Conservation (phyloP, 2,329 filamentous ascomycete species). For the Claviceps digitariae region DNA sequence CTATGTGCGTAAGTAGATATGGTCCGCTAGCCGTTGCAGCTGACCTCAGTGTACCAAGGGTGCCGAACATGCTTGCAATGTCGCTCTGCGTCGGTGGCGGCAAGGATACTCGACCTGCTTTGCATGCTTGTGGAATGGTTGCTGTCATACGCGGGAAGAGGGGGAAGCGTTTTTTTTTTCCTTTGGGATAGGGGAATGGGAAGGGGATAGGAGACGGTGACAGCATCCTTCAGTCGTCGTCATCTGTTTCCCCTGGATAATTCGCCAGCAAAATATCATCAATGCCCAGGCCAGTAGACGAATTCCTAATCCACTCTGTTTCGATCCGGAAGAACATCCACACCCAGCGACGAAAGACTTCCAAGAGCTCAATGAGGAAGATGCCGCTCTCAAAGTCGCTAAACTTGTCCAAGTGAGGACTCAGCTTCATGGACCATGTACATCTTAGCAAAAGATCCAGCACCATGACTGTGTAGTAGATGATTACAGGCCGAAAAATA, state of each 20-base stretch:
- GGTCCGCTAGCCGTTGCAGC: not conserved
- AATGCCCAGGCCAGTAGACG: conserved; percentile 35
- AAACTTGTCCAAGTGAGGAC: conserved; percentile 67
- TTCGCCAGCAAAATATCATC: conserved; percentile 68
- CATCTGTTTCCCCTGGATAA: conserved; percentile 46
- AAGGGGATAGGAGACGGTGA: not conserved
- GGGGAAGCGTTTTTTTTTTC: too few relatives aligned
- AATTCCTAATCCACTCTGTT: conserved; percentile 69
- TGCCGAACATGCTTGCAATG: not conserved
- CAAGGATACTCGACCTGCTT: not conserved
- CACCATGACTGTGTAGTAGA: conserved; percentile 73
- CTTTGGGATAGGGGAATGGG: too few relatives aligned
- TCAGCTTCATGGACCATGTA: conserved; percentile 84
- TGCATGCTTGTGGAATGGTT: not conserved
- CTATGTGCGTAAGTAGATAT: not conserved
- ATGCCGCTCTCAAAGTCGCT: conserved; percentile 80
- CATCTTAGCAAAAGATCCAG: conserved; percentile 73
- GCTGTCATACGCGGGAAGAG: not conserved
- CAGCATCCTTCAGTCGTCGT: conserved; percentile 17
- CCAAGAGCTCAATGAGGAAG: conserved; percentile 74
- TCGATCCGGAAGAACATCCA: conserved; percentile 97
- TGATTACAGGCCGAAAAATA: conserved; percentile 53
- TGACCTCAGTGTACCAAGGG: not conserved
- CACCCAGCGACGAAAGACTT: conserved; percentile 80
- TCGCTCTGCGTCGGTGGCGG: not conserved